Evolutionary conservation across 805 yeast genomes (phyloP).

Genomic region (Starmerella floricola): DNA sequence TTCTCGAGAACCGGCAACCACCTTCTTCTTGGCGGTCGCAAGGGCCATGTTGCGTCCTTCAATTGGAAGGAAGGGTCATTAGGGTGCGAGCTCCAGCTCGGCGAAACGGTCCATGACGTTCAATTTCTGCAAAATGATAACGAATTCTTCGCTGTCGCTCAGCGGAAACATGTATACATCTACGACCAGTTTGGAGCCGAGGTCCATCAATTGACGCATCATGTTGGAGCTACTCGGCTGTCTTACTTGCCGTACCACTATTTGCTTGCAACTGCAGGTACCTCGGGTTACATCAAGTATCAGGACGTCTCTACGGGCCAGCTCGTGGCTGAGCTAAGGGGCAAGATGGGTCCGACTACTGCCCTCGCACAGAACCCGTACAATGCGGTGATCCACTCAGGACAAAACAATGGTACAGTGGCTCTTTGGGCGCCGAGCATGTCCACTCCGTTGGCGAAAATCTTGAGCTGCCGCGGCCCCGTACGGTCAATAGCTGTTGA

Average conservation of each 20-base stretch:
- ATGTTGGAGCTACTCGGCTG: constrained; percentile 67
- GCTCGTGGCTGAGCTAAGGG: constrained; percentile 68
- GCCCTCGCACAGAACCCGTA: constrained; percentile 85
- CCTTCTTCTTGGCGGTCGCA: constrained; percentile 69
- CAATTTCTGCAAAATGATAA: constrained; percentile 75
- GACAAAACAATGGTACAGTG: constrained; percentile 86
- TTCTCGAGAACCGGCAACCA: constrained; percentile 82
- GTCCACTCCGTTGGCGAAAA: constrained; percentile 71
- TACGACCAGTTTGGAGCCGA: constrained; percentile 88
- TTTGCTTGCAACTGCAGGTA: constrained; percentile 75
- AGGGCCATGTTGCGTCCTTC: constrained; percentile 91
- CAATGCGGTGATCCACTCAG: constrained; percentile 89
- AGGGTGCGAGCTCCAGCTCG: constrained; percentile 68
- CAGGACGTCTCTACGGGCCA: constrained; percentile 93
- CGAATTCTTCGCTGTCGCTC: constrained; percentile 93
- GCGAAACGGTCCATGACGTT: constrained; percentile 84
- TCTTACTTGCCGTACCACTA: constrained; percentile 91
- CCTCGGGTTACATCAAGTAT: constrained; percentile 76
- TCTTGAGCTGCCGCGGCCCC: constrained; percentile 77
- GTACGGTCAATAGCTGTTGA: constrained; percentile 74
- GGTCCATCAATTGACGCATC: constrained; percentile 81
- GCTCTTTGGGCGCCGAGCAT: constrained; percentile 87
- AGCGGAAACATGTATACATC: constrained; percentile 82
- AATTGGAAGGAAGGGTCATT: constrained; percentile 87
- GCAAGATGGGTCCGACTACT: constrained; percentile 82